Evolutionary conservation across 2,329 filamentous ascomycete genomes (phyloP), one percentile per base, ranked within the genome.

Genomic region (Beauveria pseudobassiana): DNA sequence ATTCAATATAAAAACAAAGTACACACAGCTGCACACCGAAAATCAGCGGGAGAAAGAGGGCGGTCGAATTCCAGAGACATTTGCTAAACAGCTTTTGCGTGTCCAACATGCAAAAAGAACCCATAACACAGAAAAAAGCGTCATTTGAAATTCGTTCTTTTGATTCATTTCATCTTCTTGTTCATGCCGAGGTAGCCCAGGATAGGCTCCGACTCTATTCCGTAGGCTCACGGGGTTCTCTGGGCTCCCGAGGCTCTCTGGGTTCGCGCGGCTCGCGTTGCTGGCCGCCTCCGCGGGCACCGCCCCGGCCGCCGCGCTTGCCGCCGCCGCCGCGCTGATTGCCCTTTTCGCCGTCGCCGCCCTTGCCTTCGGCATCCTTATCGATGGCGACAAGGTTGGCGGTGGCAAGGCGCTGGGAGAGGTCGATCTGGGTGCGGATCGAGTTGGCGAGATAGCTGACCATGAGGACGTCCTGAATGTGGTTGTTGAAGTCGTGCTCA

Each of bases 401-500:
- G n/a, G 87, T 95, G 59, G 93, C 93, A 72, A 99, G 82, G 66
- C 93, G 87, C 83, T 98, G 96, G 67, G 93, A 96, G 63, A 99
- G 87, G 73, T 98, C 95, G 80, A 99, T 97, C 81, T 99, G 95
- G 69, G 93, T 98, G 76, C 93, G 91, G 78, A 98, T 96, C 67
- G 92, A 97, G 83, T 98, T 99, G 75, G 95, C 92, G 67, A 99
- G 85, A 81, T 99, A 99, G 68, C 92, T 96, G 70, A 99, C 93
- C 76, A 98, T 93, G 67, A 99, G 87, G 64, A 99, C 93, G 76
- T 99, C 95, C 81, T 99, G 95, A 77, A 99, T 92, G 80, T 99
- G 95, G 82, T 96, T 96, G 86, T 99, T 99, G 86, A 99, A 99
- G 81, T 98, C 93, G 74, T 89, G 85, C 83, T 99, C 95, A 73